Evolutionary conservation across 192 early-diverging fungal species (phyloP), one percentile per base, ranked within the genome.

Genomic region (Paraglomus occultum): DNA sequence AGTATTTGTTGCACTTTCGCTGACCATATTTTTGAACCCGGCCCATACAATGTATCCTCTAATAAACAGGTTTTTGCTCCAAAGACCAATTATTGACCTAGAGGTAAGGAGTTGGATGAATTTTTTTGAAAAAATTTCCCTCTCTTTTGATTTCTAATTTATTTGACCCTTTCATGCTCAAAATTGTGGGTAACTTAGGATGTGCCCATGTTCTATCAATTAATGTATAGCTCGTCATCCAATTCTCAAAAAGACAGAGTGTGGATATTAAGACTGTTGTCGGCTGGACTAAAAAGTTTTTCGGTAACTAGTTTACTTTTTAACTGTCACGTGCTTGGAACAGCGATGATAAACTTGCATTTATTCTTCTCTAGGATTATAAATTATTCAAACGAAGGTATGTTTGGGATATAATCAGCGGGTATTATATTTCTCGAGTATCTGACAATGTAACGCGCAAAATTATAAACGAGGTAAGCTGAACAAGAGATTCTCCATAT

Each of bases 171-270:
- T 14, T 31, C 50, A 58, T 67, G 40, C 55, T 47, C 15, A 57
- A 38, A 7, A 7, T 11, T 55, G 17, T 38, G 31, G 20, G 48
- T 68, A 48, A 54, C 53, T 43, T 67, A 85, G 80, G 91, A 95
- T 80, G 80, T 94, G 11, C 93, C 93, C 5, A 85, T 95, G 83
- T 94, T 94, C 72, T 90, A 92, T 54, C 82, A 74, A 40, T 67
- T 95, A 64, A 91, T 95, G 67, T 85, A 88, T 70, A 89, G 92
- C 9, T 77, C 84, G 0, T 81, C 88, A 4, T 77, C 80, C 0
- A 78, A 83, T 22, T 82, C 78, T 71, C 83, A 87, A 51, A 83
- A 83, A 60, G 93, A 95, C 63, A 77, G 89, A 72, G 76, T 81
- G 2, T 95, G 90, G 90, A 82, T 95, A 51, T 74, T 94, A 6